Evolutionary conservation across 129 eudicot genomes (phyloP).

Genomic region (Tanacetum coccineum): DNA sequence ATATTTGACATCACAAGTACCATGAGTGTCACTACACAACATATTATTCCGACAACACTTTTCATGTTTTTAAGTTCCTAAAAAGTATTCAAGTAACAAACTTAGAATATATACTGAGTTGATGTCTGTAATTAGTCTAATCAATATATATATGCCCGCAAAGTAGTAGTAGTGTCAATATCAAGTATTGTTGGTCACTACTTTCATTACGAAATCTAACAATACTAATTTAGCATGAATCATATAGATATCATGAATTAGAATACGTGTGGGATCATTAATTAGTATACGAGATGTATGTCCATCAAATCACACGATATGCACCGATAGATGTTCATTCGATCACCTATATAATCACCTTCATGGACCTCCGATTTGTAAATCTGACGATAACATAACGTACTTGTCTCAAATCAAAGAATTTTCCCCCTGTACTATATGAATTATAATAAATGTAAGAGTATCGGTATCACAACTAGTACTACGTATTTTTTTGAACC

Average conservation of each 20-base stretch:
- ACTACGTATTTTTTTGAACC: too few relatives aligned
- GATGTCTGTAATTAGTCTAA: background rate
- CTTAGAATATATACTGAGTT: background rate
- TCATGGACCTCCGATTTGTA: background rate
- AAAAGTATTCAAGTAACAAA: background rate
- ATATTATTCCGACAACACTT: background rate
- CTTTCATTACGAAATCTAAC: constrained; percentile 19
- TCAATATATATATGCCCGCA: too few relatives aligned
- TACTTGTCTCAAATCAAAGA: too few relatives aligned
- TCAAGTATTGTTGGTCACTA: background rate
- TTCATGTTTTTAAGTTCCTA: constrained; percentile 16
- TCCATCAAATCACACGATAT: constrained; percentile 11
- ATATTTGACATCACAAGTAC: constrained; percentile 4
- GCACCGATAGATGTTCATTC: background rate
- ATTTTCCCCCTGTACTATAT: too few relatives aligned
- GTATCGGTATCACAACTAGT: too few relatives aligned
- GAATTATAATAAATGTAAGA: too few relatives aligned
- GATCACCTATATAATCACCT: background rate
- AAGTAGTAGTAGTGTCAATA: background rate
- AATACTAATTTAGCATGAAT: constrained; percentile 1
- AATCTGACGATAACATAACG: background rate
- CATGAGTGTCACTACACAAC: constrained; percentile 8
- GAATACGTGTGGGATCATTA: constrained; percentile 17
- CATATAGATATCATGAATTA: constrained; percentile 19
- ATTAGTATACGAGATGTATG: too few relatives aligned